Conservation (phyloP, 139 green algal species). For the Zygnema circumcarinatum region DNA sequence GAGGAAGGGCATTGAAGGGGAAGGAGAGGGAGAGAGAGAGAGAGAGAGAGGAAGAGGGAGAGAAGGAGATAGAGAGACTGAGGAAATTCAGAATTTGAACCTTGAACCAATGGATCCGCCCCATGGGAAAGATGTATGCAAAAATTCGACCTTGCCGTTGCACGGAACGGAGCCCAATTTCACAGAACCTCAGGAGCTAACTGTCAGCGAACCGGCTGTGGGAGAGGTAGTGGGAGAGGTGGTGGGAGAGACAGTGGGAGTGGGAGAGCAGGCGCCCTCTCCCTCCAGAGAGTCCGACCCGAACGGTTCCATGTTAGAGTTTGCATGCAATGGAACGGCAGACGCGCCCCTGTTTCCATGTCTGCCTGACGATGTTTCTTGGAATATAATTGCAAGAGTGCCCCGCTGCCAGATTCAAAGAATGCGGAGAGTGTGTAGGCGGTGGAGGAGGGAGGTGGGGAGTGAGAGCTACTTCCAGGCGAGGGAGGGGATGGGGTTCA, state of each 20-base stretch:
- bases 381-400: constrained; percentile 5
- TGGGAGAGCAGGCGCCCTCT: no score
- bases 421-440: constrained; percentile 11
- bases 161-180: background rate
- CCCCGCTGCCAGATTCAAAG: constrained; percentile 14
- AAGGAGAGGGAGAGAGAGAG: background rate
- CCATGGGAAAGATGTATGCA: background rate
- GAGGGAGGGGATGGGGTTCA: constrained; percentile 14
- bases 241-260: background rate
- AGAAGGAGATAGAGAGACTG: background rate
- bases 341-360: constrained; percentile 17
- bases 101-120: background rate
- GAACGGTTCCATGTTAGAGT: no score
- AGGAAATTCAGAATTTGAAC: background rate
- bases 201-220: background rate
- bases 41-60: background rate
- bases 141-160: no score
- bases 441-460: constrained; percentile 13
- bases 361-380: constrained; percentile 27
- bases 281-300: no score
- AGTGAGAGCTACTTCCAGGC: constrained; percentile 12
- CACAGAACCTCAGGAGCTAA: background rate
- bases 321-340: background rate
- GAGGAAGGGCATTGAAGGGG: background rate
- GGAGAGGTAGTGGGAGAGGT: background rate